Percentiles rank a stretch among this genome's conserved stretches.
These are phyloP conservation scores for Pneumocystis canis DNA, from an alignment of 1,139 yeast species.

Conservation along the genomic window DNA sequence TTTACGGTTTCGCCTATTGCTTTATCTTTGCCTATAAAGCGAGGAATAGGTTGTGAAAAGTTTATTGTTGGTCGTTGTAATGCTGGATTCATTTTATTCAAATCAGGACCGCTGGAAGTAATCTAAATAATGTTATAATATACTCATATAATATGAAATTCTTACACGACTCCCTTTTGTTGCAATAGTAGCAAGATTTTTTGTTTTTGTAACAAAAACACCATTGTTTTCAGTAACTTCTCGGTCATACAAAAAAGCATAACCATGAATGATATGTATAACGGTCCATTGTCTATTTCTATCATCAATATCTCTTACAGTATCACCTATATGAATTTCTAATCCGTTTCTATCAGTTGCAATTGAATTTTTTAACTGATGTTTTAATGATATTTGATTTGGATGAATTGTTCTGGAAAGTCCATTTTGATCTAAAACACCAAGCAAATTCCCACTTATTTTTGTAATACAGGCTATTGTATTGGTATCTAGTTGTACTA, in stretches of 20 bases:
- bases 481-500: constrained; percentile 76
- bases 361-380: constrained; percentile 48
- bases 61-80: constrained; percentile 21
- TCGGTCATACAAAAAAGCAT: constrained; percentile 65
- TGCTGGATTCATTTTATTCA: constrained; percentile 69
- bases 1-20: constrained; percentile 73
- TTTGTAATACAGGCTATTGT: constrained; percentile 79
- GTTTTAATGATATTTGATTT: constrained; percentile 62
- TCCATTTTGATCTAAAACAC: constrained; percentile 74
- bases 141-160: constrained; percentile 15
- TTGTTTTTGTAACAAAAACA: constrained; percentile 66
- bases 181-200: constrained; percentile 67
- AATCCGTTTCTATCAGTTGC: constrained; percentile 80
- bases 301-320: constrained; percentile 67
- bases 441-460: constrained; percentile 75
- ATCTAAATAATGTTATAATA: constrained; percentile 25
- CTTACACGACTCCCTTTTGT: constrained; percentile 58
- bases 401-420: constrained; percentile 59
- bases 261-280: constrained; percentile 68
- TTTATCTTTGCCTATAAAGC: constrained; percentile 61
- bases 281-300: constrained; percentile 79
- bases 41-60: constrained; percentile 29
- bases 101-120: constrained; percentile 35
- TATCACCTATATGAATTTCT: constrained; percentile 78
- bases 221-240: constrained; percentile 76